Conservation (phyloP, 306 rosid species). For the Cucumis cinereus region DNA sequence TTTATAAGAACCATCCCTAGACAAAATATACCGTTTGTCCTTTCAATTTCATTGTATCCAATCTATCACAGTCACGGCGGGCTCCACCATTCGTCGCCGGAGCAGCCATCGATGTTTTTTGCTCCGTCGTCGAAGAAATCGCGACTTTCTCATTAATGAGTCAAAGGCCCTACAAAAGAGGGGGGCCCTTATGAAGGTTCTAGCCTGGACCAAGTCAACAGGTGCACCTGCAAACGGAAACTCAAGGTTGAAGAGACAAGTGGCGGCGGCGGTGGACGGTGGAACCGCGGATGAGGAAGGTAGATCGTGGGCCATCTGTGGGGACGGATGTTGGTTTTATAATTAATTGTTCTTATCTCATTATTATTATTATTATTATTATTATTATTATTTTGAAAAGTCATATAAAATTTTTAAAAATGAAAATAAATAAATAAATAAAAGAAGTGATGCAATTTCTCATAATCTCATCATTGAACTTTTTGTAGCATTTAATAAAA, state of each 20-base stretch:
- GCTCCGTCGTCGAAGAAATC: background rate
- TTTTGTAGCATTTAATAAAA: background rate
- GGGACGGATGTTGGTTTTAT: background rate
- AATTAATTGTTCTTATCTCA: background rate
- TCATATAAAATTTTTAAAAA: background rate
- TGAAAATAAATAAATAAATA: background rate
- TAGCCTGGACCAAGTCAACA: background rate
- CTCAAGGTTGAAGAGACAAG: background rate
- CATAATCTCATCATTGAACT: background rate
- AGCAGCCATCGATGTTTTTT: background rate
- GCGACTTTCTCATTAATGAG: background rate
- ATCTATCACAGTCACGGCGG: background rate
- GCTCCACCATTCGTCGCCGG: background rate
- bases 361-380: no score
- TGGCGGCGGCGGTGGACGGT: background rate
- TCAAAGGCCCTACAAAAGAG: background rate
- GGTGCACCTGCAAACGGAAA: background rate
- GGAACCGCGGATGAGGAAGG: background rate
- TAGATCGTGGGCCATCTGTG: background rate
- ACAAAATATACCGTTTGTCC: background rate
- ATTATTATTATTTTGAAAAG: no score
- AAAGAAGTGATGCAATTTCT: background rate
- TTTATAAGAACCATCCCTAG: background rate
- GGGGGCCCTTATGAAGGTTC: background rate
- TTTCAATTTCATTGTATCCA: background rate